Evolutionary conservation across 257 asterid species (phyloP).

Genomic region (Penstemon davidsonii): DNA sequence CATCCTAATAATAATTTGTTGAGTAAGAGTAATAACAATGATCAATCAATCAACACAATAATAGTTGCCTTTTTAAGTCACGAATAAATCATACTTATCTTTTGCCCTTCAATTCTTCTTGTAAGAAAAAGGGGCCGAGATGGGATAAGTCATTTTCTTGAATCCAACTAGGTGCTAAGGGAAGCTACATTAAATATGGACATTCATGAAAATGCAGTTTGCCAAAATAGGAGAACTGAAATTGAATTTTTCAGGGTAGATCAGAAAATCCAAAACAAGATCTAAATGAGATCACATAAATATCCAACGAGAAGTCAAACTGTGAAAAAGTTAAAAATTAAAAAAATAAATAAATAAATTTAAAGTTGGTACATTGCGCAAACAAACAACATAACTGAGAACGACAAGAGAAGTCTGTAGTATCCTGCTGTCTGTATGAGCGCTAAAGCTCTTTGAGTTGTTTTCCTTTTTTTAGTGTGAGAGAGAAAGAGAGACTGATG

Average conservation of each 20-base stretch:
- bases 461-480: slow-evolving; percentile 20
- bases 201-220: neutral
- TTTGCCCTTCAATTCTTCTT: neutral
- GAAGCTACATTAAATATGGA: too few relatives aligned
- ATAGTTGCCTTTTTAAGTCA: neutral
- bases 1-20: too few relatives aligned
- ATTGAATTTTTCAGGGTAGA: neutral
- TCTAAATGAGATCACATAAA: slow-evolving; percentile 31
- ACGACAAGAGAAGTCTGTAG: slow-evolving; percentile 28
- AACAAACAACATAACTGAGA: slow-evolving; percentile 32
- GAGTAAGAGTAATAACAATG: neutral
- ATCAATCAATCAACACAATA: slow-evolving; percentile 3
- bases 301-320: slow-evolving; percentile 36
- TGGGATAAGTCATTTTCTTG: neutral
- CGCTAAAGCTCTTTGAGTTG: slow-evolving; percentile 32
- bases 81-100: neutral
- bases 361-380: too few relatives aligned
- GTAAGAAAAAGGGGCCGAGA: too few relatives aligned
- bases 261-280: slow-evolving; percentile 48
- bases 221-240: neutral
- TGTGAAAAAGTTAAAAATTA: slow-evolving; percentile 34
- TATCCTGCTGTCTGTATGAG: slow-evolving; percentile 21
- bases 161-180: neutral
- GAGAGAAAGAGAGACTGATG: slow-evolving; percentile 15
- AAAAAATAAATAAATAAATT: neutral